These are phyloP conservation scores for Polyporus arcularius DNA, from an alignment of 768 basidiomycete genomes.

Conservation along the genomic window DNA sequence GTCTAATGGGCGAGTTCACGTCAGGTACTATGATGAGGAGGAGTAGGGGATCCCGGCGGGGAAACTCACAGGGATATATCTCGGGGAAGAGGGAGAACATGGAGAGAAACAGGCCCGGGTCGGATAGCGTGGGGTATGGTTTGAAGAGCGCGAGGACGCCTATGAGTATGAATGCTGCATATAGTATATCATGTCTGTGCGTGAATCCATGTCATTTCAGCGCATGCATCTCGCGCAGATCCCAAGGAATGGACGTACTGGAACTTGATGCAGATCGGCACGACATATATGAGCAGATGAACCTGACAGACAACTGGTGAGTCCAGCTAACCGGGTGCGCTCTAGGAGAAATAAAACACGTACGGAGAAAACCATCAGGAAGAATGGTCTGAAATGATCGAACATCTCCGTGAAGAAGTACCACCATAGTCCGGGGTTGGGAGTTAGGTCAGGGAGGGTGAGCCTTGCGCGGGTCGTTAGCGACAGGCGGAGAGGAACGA, in stretches of 20 bases:
- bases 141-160: constrained; percentile 87
- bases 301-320: constrained; percentile 45
- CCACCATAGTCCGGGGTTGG: constrained; percentile 96
- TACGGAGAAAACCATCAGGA: constrained; percentile 92
- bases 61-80: constrained; percentile 69
- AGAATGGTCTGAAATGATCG: constrained; percentile 95
- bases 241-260: constrained; percentile 47
- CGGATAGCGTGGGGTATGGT: constrained; percentile 88
- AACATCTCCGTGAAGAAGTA: constrained; percentile 99
- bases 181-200: constrained; percentile 79
- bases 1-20: constrained; percentile 45
- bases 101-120: constrained; percentile 83
- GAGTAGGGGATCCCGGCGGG: no score
- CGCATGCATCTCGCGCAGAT: neutral
- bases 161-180: constrained; percentile 71
- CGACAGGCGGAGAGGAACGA: neutral
- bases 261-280: constrained; percentile 87
- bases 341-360: constrained; percentile 26
- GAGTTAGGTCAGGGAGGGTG: constrained; percentile 84
- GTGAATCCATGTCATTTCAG: neutral
- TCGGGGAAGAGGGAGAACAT: constrained; percentile 85
- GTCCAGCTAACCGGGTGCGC: neutral
- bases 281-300: constrained; percentile 80
- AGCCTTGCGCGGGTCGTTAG: constrained; percentile 48
- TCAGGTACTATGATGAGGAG: neutral